These are phyloP conservation scores for Tulasnella sp. DNA, from an alignment of 768 basidiomycete genomes.

Conservation along the genomic window DNA sequence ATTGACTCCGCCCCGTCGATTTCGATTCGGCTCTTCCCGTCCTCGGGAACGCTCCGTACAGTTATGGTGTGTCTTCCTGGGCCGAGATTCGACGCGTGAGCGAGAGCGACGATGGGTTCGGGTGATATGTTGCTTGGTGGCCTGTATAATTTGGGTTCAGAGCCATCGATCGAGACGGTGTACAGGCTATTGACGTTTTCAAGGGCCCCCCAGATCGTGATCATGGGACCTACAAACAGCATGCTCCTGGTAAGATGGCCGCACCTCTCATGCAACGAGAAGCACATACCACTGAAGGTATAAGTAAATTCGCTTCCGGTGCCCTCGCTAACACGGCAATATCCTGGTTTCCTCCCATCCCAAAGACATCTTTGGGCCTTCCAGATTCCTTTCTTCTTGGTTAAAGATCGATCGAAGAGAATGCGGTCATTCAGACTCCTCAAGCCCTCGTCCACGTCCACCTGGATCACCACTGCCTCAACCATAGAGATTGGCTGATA, in stretches of 20 bases:
- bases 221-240: not conserved
- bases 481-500: not conserved
- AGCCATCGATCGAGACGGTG: not conserved
- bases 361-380: not conserved
- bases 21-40: not conserved
- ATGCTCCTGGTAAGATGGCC: too few relatives aligned
- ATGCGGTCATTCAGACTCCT: not conserved
- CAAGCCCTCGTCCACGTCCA: not conserved
- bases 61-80: not conserved
- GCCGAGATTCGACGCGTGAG: conserved; percentile 1
- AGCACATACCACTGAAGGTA: too few relatives aligned
- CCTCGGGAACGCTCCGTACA: not conserved
- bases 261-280: not conserved
- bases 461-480: not conserved
- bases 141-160: not conserved
- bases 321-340: not conserved
- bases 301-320: not conserved
- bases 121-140: too few relatives aligned
- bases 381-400: not conserved
- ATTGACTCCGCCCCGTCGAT: not conserved
- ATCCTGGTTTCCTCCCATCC: not conserved
- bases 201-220: not conserved
- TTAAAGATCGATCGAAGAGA: not conserved
- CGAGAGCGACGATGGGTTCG: conserved; percentile 1
- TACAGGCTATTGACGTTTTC: not conserved